Base-by-base conservation (phyloP, 2,329 filamentous ascomycete species). In the Xylaria sp. region DNA sequence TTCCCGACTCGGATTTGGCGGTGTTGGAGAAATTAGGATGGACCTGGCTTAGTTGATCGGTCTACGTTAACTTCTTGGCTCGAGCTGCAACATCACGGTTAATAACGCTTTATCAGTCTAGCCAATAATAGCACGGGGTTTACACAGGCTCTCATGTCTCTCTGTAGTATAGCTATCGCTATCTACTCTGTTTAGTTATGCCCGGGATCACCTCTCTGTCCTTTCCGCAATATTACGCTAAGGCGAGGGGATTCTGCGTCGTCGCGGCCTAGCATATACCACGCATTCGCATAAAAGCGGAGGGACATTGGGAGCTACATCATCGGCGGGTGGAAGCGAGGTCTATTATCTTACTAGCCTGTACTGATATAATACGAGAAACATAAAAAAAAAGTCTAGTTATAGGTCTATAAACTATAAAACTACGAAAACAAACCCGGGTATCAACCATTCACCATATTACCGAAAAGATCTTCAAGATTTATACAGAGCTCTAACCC, bases 381-480 rank as follows among this genome's bases (percentile, higher is more conserved):
- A 24, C 4, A 34, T 42, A 12, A 50, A 59, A 36, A 36, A 14
- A n/a, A 27, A 2, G 24, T 60, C 30, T 36, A 34, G 30, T 9
- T 17, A n/a, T 60, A 57, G 2, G 6, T 42, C 21, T 57, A 42
- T 57, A 19, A 57, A 36, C 34, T 36, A 36, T 7, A 36, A 36
- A 57, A 57, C 11, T 19, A 19, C 42, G 4, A 32, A 64, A 58
- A 39, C 3, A 32, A 58, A 50, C 11, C 6, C 45, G 45, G 61
- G 54, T 58, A 64, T 64, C 39, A 65, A 42, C 48, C 56, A 30
- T 21, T 19, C 14, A 50, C 21, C 39, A 30, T 56, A 55, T 19
- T 42, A 58, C 34, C 11, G 1, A 6, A 17, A 17, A 17, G 39
- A 17, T 2, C 39, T 42, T 11, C 14, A 17, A 42, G 39, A 17